These are phyloP conservation scores for Ophioceras dolichostomum DNA, from an alignment of 2,329 filamentous ascomycete species.

Conservation along the genomic window DNA sequence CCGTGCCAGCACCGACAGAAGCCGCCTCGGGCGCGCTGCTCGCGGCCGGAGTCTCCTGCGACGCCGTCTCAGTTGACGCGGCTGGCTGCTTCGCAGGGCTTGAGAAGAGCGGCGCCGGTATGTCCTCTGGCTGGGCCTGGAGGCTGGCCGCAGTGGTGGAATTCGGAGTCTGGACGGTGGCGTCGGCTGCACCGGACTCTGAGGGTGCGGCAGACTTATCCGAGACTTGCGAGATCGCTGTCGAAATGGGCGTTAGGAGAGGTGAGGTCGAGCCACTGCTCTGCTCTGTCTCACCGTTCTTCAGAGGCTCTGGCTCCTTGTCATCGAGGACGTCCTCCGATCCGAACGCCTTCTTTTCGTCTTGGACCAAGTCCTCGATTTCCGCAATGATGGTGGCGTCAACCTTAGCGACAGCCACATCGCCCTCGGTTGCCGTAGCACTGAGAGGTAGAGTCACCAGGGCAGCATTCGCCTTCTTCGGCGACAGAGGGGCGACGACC, in stretches of 20 bases:
- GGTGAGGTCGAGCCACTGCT: too few species aligned
- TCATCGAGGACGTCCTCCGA: slow-evolving; percentile 1
- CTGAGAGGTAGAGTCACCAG: too few species aligned
- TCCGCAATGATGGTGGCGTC: slow-evolving; percentile 2
- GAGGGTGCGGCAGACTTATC: too few species aligned
- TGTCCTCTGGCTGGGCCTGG: slow-evolving; percentile 37
- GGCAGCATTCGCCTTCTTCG: slow-evolving; percentile 29
- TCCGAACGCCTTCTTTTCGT: slow-evolving; percentile 2
- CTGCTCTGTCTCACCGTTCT: background rate
- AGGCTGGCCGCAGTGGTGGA: background rate
- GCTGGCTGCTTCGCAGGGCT: background rate
- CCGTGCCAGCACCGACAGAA: background rate
- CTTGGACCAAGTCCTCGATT: slow-evolving; percentile 2
- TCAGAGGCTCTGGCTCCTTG: slow-evolving; percentile 2
- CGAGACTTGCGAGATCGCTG: too few species aligned
- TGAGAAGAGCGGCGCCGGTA: slow-evolving; percentile 49
- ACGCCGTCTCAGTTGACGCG: background rate
- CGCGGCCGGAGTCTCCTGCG: slow-evolving; percentile 1
- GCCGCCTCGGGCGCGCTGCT: background rate
- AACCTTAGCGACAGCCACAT: background rate
- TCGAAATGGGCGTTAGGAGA: too few species aligned
- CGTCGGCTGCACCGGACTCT: too few species aligned
- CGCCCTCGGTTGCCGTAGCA: too few species aligned
- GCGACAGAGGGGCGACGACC: slow-evolving; percentile 45
- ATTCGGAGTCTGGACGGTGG: too few species aligned